phyloP scores from a whole-genome alignment of 1,284 basidiomycete genomes.

The Rhodotorula sp. region DNA sequence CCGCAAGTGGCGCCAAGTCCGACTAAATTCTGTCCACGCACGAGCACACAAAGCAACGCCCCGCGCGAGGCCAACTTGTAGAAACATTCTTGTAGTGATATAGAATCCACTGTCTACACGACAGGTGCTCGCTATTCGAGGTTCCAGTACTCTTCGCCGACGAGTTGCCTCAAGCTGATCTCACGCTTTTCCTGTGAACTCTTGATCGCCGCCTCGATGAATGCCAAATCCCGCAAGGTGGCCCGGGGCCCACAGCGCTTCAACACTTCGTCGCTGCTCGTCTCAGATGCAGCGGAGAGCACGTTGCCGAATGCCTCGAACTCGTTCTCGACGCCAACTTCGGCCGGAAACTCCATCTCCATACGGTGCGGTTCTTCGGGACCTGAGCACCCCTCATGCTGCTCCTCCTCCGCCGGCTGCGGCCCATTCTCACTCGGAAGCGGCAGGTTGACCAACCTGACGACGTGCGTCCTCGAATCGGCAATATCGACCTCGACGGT shows the following conservation, averaged over 20 bases:
- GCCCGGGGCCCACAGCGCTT: conserved; percentile 37
- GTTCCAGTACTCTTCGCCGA: conserved; percentile 15
- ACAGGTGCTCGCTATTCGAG: background rate
- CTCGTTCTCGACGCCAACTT: conserved; percentile 27
- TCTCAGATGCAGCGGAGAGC: conserved; percentile 1
- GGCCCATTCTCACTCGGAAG: background rate
- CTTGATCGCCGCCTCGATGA: conserved; percentile 36
- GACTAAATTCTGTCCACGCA: background rate
- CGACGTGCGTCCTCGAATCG: background rate
- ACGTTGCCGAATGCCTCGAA: conserved; percentile 29
- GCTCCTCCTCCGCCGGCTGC: background rate
- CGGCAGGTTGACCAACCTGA: background rate
- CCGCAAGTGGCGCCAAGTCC: background rate
- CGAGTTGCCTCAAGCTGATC: conserved; percentile 14
- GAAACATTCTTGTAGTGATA: too few species aligned
- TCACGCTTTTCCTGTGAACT: conserved; percentile 14
- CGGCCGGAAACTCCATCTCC: conserved; percentile 18
- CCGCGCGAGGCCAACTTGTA: too few species aligned
- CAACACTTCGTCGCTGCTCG: conserved; percentile 9
- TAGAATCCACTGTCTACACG: background rate
- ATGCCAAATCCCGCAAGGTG: conserved; percentile 33
- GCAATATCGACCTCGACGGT: conserved; percentile 26
- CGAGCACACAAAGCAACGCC: too few species aligned
- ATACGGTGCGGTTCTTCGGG: conserved; percentile 5
- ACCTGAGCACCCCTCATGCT: background rate